phyloP scores from a whole-genome alignment of 31 red algal species.

The Endocladia muricata region DNA sequence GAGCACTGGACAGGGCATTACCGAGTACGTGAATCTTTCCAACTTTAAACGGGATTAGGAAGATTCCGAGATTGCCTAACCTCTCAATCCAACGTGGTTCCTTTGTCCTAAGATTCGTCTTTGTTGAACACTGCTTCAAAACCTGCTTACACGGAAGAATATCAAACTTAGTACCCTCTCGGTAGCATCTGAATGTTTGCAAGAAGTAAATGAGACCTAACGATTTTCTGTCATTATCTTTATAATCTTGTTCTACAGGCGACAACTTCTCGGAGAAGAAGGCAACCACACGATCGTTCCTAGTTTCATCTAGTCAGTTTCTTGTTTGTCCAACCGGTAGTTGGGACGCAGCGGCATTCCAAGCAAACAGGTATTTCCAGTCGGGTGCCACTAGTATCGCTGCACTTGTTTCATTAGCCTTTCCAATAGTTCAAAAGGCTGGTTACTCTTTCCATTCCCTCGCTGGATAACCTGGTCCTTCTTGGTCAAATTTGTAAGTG shows the following conservation, averaged over 20 bases:
- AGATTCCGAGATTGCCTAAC: not conserved
- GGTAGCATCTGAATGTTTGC: not conserved
- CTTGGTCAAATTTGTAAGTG: not conserved
- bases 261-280: conserved; percentile 1
- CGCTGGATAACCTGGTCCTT: not conserved
- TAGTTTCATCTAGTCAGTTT: not conserved
- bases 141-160: not conserved
- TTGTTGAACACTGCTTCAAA: not conserved
- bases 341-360: not conserved
- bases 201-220: not conserved
- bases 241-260: not conserved
- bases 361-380: not conserved
- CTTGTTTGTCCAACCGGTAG: not conserved
- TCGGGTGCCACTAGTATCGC: not conserved
- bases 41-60: not conserved
- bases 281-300: not conserved
- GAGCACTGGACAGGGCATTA: not conserved
- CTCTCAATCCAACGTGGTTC: not conserved
- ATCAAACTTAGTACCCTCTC: not conserved
- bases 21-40: not conserved
- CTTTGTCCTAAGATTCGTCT: not conserved
- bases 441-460: not conserved
- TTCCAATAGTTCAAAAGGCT: not conserved
- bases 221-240: not conserved
- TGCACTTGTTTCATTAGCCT: not conserved